Evolutionary conservation across 2,329 filamentous ascomycete species (phyloP).

Genomic region (Colletotrichum caudatum): DNA sequence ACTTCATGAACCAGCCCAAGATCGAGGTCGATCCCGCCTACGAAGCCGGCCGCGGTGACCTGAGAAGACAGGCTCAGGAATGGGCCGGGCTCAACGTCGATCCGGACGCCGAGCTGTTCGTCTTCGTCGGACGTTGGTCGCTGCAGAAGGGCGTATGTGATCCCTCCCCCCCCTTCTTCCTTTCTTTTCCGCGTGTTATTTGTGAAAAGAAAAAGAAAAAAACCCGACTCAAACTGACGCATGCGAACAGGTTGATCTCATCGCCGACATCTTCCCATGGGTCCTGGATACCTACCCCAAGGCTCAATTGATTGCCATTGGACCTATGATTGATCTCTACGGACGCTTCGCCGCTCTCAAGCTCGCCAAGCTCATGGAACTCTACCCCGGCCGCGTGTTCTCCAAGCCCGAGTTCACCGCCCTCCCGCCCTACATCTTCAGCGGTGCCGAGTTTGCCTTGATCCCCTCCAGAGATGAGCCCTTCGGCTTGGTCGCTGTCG

Average conservation of each 20-base stretch:
- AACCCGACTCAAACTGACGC: background rate
- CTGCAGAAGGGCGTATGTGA: constrained; percentile 71
- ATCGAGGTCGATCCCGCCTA: constrained; percentile 67
- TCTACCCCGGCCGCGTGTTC: constrained; percentile 74
- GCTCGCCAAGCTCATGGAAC: constrained; percentile 72
- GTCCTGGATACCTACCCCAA: constrained; percentile 70
- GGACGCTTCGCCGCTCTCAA: constrained; percentile 76
- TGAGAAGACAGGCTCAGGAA: constrained; percentile 73
- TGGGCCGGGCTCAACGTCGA: constrained; percentile 74
- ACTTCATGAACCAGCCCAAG: constrained; percentile 59
- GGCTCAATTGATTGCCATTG: constrained; percentile 71
- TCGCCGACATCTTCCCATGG: constrained; percentile 74
- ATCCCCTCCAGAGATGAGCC: constrained; percentile 79
- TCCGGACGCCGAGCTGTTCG: constrained; percentile 72
- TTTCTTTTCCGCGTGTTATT: too few species aligned
- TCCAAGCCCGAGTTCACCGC: constrained; percentile 76
- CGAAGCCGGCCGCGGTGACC: constrained; percentile 64
- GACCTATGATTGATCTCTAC: constrained; percentile 75
- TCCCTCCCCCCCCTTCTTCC: accelerated
- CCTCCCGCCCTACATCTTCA: constrained; percentile 74
- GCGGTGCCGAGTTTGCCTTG: constrained; percentile 75
- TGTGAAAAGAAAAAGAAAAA: too few species aligned
- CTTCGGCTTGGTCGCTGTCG: constrained; percentile 76
- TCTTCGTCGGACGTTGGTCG: constrained; percentile 77
- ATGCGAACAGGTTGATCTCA: constrained; percentile 63